Evolutionary conservation across 345 rosid species (phyloP).

Genomic region (Citrus sinensis): DVS_A1.0 CM039167.1:8898501-8899000

Average conservation of each 20-base stretch:
- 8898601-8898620: not conserved
- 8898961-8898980: not conserved
- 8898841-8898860: not conserved
- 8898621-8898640: not conserved
- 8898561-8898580: not conserved
- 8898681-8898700: not conserved
- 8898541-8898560: not conserved
- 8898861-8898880: not conserved
- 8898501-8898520: not conserved
- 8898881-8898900: not conserved
- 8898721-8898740: slow-evolving; percentile 53
- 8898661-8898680: not conserved
- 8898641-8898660: not conserved
- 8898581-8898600: not conserved
- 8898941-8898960: not conserved
- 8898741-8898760: slow-evolving; percentile 77
- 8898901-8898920: not conserved
- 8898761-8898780: slow-evolving; percentile 97
- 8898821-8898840: slow-evolving; percentile 5
- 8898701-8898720: slow-evolving; percentile 4
- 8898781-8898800: slow-evolving; percentile 71
- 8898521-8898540: not conserved
- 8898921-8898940: not conserved
- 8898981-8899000: not conserved
- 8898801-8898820: not conserved